Evolutionary conservation across 495 filamentous ascomycete species (phyloP).

Genomic region (Pseudoneurospora amorphoporcata): DNA sequence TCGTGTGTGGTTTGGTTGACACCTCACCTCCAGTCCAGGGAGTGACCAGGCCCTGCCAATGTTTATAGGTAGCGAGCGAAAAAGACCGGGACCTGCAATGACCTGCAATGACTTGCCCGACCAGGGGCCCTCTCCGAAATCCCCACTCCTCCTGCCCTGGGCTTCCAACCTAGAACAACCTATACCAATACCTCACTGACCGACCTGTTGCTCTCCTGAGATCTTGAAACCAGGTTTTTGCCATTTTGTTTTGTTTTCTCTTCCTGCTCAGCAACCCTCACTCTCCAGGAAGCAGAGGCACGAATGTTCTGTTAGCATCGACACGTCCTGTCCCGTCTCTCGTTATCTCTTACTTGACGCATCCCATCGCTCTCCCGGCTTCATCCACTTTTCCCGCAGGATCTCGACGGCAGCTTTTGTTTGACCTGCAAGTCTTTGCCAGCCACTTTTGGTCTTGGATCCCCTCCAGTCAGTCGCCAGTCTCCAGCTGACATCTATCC

Average conservation of each 20-base stretch:
- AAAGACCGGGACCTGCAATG: background rate
- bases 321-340: background rate
- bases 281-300: background rate
- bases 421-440: background rate
- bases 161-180: background rate
- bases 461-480: background rate
- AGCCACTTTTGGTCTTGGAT: background rate
- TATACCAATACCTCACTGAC: background rate
- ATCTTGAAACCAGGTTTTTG: conserved; percentile 17
- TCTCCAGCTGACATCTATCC: background rate
- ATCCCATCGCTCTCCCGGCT: background rate
- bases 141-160: background rate
- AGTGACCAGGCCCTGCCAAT: background rate
- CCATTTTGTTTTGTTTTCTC: conserved; percentile 6
- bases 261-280: conserved; percentile 5
- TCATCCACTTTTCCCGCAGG: background rate
- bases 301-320: background rate
- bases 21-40: background rate
- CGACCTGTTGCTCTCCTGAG: conserved; percentile 10
- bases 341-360: background rate
- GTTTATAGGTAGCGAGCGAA: background rate
- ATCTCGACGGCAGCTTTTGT: background rate
- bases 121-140: background rate
- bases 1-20: background rate
- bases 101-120: background rate